Evolutionary conservation across 139 green algal genomes (phyloP).

Genomic region (Zygnema cylindricum): DNA sequence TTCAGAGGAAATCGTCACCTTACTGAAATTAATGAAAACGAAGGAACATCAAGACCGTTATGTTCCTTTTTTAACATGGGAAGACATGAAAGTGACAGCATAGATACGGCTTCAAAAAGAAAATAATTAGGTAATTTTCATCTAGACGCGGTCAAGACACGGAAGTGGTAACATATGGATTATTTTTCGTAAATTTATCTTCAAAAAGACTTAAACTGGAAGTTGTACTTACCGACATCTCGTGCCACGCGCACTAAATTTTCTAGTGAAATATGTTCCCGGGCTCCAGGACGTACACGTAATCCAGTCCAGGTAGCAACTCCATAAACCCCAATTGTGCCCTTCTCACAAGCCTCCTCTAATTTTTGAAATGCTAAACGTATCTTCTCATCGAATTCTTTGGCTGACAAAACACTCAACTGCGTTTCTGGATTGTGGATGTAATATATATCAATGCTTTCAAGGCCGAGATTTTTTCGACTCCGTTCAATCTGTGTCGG

Average conservation of each 20-base stretch:
- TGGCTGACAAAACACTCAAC: not conserved
- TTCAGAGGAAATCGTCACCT: too few relatives aligned
- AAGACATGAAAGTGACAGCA: too few relatives aligned
- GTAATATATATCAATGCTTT: slow-evolving; percentile 15
- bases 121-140: too few relatives aligned
- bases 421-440: slow-evolving; percentile 39
- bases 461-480: slow-evolving; percentile 2
- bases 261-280: slow-evolving; percentile 19
- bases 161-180: too few relatives aligned
- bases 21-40: too few relatives aligned
- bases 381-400: not conserved
- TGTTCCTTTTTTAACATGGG: too few relatives aligned
- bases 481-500: slow-evolving; percentile 1
- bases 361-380: not conserved
- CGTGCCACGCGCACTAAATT: not conserved
- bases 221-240: not conserved
- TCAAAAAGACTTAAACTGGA: too few relatives aligned
- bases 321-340: slow-evolving; percentile 7
- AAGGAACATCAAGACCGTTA: too few relatives aligned
- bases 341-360: not conserved
- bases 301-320: slow-evolving; percentile 19
- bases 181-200: too few relatives aligned
- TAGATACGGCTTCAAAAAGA: too few relatives aligned
- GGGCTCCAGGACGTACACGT: not conserved
- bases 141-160: too few relatives aligned